A percentile compares a stretch with the other conserved stretches of the same genome.
These are phyloP conservation scores for Calonectria pteridis DNA, from an alignment of 2,329 filamentous ascomycete genomes.

Conservation along the genomic window DNA sequence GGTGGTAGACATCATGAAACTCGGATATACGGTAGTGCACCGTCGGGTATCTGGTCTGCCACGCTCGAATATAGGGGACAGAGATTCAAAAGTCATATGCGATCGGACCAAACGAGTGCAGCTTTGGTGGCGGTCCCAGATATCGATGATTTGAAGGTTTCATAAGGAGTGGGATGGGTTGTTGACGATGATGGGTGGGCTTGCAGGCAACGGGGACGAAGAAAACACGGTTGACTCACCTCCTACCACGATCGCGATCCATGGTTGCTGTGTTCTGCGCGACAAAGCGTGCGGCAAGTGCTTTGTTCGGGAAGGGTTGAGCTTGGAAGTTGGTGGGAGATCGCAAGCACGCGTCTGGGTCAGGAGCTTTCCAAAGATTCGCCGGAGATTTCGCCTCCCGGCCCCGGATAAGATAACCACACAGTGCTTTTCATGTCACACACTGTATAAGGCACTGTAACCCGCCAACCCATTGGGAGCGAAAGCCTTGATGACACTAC, in stretches of 20 bases:
- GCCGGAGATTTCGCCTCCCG: conserved; percentile 42
- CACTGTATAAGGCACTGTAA: background rate
- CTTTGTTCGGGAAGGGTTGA: conserved; percentile 14
- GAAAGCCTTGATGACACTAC: background rate
- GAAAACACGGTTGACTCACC: conserved; percentile 46
- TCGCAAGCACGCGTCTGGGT: conserved; percentile 39
- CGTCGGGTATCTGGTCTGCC: background rate
- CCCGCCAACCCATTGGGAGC: background rate
- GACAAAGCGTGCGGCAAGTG: conserved; percentile 26
- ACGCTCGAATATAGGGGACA: background rate
- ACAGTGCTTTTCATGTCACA: conserved; percentile 3
- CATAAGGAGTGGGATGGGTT: conserved; percentile 24
- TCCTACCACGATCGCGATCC: conserved; percentile 55
- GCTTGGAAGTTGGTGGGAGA: conserved; percentile 24
- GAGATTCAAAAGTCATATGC: background rate
- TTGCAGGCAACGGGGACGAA: conserved; percentile 16
- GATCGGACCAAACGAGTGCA: conserved; percentile 13
- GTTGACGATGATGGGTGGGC: conserved; percentile 19
- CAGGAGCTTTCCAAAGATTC: conserved; percentile 27
- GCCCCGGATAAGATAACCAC: conserved; percentile 39
- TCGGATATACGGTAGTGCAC: background rate
- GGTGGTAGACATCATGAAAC: conserved; percentile 10
- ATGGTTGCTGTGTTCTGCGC: conserved; percentile 36
- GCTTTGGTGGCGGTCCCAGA: background rate
- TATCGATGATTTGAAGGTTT: conserved; percentile 18